phyloP scores from a whole-genome alignment of 148 eudicot genomes.

The Heliamphora exappendiculata region DNA sequence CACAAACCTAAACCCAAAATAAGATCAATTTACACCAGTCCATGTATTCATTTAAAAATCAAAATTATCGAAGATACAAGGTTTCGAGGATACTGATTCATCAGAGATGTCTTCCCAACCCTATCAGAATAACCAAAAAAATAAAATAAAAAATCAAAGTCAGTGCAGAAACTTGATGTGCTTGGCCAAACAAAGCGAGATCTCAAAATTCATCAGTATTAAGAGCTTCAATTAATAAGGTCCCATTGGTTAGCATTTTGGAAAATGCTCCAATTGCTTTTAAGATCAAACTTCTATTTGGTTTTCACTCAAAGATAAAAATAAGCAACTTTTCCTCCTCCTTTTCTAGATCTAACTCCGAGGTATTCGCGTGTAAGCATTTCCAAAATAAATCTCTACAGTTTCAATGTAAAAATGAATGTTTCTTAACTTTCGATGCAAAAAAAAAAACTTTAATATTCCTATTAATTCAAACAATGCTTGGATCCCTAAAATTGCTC shows the following conservation, averaged over 20 bases:
- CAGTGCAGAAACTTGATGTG: conserved; percentile 6
- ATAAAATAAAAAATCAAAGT: background rate
- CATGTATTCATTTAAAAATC: background rate
- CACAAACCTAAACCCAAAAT: conserved; percentile 48
- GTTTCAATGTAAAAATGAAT: background rate
- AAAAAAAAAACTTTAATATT: background rate
- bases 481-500: background rate
- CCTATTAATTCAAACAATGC: background rate
- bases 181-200: background rate
- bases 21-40: conserved; percentile 1
- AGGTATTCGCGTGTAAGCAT: no score
- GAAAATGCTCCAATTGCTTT: background rate
- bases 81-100: conserved; percentile 67
- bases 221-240: background rate
- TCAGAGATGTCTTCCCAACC: conserved; percentile 82
- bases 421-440: background rate
- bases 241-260: no score
- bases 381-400: no score
- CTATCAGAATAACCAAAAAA: conserved; percentile 36
- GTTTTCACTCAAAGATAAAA: background rate
- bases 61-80: background rate
- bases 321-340: background rate
- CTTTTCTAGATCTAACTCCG: no score
- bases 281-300: background rate
- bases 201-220: background rate